phyloP scores from a whole-genome alignment of 306 rosid genomes.

The Prunus davidiana region DNA sequence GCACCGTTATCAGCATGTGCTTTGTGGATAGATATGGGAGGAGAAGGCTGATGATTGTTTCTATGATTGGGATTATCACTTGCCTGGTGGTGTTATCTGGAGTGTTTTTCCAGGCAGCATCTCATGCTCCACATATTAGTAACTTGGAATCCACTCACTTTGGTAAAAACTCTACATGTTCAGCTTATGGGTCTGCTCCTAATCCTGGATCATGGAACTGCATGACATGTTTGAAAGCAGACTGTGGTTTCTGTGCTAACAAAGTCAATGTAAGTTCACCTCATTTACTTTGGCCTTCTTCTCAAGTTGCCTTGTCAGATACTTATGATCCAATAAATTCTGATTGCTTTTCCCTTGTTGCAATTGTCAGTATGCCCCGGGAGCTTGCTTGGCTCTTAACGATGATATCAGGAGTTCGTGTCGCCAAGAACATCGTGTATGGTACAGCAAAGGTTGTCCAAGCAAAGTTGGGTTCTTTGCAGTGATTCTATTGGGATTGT shows the following conservation, averaged over 20 bases:
- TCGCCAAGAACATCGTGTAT: slow-evolving; percentile 37
- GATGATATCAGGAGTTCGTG: slow-evolving; percentile 34
- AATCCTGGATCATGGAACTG: slow-evolving; percentile 65
- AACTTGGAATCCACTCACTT: slow-evolving; percentile 50
- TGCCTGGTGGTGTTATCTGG: slow-evolving; percentile 49
- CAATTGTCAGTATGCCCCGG: slow-evolving; percentile 48
- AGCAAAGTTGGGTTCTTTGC: slow-evolving; percentile 66
- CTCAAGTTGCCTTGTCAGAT: neutral
- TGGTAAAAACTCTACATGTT: slow-evolving; percentile 58
- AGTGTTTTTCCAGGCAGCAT: slow-evolving; percentile 52
- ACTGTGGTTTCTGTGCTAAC: slow-evolving; percentile 64
- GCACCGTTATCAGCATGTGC: slow-evolving; percentile 61
- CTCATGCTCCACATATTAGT: slow-evolving; percentile 48
- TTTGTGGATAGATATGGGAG: slow-evolving; percentile 64
- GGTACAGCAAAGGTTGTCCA: slow-evolving; percentile 77
- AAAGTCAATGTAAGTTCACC: slow-evolving; percentile 36
- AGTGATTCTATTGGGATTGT: slow-evolving; percentile 55
- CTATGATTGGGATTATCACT: slow-evolving; percentile 52
- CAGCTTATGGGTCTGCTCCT: slow-evolving; percentile 38
- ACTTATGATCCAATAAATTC: neutral
- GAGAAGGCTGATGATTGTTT: slow-evolving; percentile 63
- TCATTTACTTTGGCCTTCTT: neutral
- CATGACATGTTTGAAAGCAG: slow-evolving; percentile 58
- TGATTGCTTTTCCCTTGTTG: neutral
- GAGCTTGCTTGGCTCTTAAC: slow-evolving; percentile 66